These are phyloP conservation scores for Apiospora sp. DNA, from an alignment of 2,329 filamentous ascomycete species.

Conservation along the genomic window DNA sequence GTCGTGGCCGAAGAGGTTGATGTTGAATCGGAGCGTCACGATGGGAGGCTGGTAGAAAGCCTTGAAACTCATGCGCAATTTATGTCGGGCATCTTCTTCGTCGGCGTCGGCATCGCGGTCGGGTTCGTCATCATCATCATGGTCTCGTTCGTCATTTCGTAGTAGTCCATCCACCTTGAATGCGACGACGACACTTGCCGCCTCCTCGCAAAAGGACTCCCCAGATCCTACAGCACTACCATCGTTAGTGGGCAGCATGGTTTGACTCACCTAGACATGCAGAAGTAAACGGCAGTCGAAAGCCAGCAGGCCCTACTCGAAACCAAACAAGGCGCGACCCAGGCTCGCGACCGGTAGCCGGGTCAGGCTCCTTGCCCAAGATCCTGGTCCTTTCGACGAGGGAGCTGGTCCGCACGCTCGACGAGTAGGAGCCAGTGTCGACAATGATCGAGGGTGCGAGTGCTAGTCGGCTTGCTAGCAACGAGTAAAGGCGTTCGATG, in stretches of 20 bases:
- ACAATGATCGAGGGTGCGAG: slow-evolving; percentile 29
- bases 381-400: slow-evolving; percentile 29
- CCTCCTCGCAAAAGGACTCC: slow-evolving; percentile 23
- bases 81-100: background rate
- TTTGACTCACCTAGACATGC: slow-evolving; percentile 20
- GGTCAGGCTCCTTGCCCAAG: slow-evolving; percentile 28
- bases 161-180: slow-evolving; percentile 8
- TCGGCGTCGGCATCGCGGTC: background rate
- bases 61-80: slow-evolving; percentile 26
- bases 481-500: background rate
- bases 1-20: slow-evolving; percentile 23
- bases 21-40: slow-evolving; percentile 25
- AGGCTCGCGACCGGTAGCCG: slow-evolving; percentile 27
- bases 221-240: background rate
- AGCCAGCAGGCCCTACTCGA: background rate
- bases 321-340: slow-evolving; percentile 24
- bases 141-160: background rate
- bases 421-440: slow-evolving; percentile 25
- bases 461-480: slow-evolving; percentile 25
- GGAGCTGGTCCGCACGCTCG: slow-evolving; percentile 25
- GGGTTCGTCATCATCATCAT: background rate
- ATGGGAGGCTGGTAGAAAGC: slow-evolving; percentile 23
- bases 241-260: slow-evolving; percentile 23
- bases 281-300: background rate
- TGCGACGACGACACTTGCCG: slow-evolving; percentile 16